Evolutionary conservation across 768 basidiomycete genomes (phyloP), one percentile per base, ranked within the genome.

Genomic region (Lactarius pseudohatsudake): DNA sequence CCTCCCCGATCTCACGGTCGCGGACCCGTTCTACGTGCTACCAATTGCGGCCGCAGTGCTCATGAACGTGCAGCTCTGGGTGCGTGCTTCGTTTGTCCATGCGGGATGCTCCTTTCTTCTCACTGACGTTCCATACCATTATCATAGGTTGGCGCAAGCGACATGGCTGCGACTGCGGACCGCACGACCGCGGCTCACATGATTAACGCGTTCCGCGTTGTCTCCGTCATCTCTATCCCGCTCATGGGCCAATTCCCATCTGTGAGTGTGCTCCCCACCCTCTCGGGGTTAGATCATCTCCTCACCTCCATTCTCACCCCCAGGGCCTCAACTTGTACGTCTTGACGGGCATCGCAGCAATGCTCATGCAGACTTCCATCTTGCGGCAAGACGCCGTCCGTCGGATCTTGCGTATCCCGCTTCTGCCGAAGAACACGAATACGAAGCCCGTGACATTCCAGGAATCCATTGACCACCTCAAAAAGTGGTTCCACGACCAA

Each of bases 1-100:
- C 77, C 75, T 96, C 45, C 86, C 87, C 0, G 90, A 98, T 76
- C 77, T 98, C 69, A 93, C 94, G 0, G 75, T 81, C 3, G 74
- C 86, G n/a, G 92, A 93, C 74, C 93, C 94, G 15, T 86, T 84
- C 60, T 89, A 84, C 70, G 76, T 90, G 28, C 79, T 98, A 54
- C 94, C 96, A 0, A 71, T 84, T 34, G 77, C 82, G 20, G 79
- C 77, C 67, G 85, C 83, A 66, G 80, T 80, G 68, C 79, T 80
- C 41, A 88, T 92, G 64, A 89, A 94, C 68, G 40, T 82, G 9
- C 90, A 93, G 69, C 83, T 96, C 45, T 76, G 80, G 73, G 92
- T 92, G 70, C 66, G 89, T 76, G 2, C 20, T 28, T 11, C 45
- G 61, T 4, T 40, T 7, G 16, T n/a, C 16, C 28, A n/a, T 22